These are phyloP conservation scores for Cladosporium austrohemisphaericum DNA, from an alignment of 2,329 filamentous ascomycete species.

Conservation along the genomic window DNA sequence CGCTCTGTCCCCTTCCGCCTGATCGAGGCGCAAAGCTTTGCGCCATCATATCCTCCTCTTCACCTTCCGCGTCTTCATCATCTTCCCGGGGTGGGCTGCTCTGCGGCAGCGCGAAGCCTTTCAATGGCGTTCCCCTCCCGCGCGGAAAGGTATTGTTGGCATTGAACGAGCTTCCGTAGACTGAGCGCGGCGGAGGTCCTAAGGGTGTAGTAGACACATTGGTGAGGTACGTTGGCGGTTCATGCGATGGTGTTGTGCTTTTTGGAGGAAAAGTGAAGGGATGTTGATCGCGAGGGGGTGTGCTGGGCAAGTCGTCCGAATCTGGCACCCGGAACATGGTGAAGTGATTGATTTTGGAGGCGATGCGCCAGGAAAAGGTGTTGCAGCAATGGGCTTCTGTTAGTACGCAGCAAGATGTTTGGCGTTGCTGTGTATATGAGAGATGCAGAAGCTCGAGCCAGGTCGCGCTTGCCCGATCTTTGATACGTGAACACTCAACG, in stretches of 20 bases:
- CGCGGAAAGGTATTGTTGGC: conserved; percentile 30
- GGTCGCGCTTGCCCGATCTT: no score
- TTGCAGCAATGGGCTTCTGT: background rate
- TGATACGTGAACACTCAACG: no score
- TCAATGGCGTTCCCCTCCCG: conserved; percentile 22
- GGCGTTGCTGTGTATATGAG: no score
- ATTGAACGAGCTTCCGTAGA: conserved; percentile 33
- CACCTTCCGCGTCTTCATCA: conserved; percentile 32
- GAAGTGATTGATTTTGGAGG: background rate
- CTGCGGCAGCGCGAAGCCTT: conserved; percentile 34
- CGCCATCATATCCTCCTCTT: conserved; percentile 27
- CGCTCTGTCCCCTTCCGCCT: conserved; percentile 14
- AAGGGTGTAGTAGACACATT: conserved; percentile 33
- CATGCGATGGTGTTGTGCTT: conserved; percentile 36
- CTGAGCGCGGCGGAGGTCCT: conserved; percentile 34
- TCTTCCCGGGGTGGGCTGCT: conserved; percentile 35
- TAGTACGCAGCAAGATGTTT: no score
- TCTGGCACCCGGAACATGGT: conserved; percentile 23
- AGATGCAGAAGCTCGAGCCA: no score
- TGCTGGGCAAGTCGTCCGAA: conserved; percentile 21
- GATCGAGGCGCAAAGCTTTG: conserved; percentile 20
- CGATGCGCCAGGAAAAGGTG: background rate
- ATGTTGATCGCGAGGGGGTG: conserved; percentile 25
- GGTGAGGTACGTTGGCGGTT: conserved; percentile 33
- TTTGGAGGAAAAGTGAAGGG: conserved; percentile 25